phyloP scores from a whole-genome alignment of 2,329 filamentous ascomycete species.

The Zelopaecilomyces penicillatus region DNA sequence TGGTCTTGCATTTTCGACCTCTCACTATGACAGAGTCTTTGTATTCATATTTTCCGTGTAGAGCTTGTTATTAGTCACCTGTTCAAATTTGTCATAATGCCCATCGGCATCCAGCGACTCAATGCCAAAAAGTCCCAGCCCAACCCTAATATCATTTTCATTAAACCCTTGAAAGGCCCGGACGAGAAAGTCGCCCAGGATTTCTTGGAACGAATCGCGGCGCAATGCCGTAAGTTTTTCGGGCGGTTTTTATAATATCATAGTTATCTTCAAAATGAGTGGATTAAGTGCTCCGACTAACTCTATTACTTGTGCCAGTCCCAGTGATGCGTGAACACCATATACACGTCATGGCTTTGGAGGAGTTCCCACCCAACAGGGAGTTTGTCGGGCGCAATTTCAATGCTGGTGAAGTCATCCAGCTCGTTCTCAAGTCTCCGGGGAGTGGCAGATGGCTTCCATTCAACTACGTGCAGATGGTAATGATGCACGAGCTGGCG shows the following conservation, averaged over 20 bases:
- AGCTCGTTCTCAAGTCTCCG: slow-evolving; percentile 68
- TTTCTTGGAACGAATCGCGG: slow-evolving; percentile 69
- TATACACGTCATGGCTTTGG: slow-evolving; percentile 60
- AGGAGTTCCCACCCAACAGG: slow-evolving; percentile 72
- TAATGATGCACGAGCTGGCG: slow-evolving; percentile 89
- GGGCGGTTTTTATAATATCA: no score
- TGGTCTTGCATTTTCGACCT: no score
- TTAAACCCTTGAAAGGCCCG: slow-evolving; percentile 64
- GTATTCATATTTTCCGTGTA: no score
- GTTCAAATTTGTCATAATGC: slow-evolving; percentile 42
- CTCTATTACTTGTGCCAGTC: slow-evolving; percentile 26
- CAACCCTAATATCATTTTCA: slow-evolving; percentile 74
- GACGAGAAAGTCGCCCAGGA: slow-evolving; percentile 56
- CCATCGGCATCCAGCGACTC: slow-evolving; percentile 67
- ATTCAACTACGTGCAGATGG: slow-evolving; percentile 81
- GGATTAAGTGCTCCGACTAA: slow-evolving; percentile 1
- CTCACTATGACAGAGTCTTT: no score
- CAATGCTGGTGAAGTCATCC: slow-evolving; percentile 80
- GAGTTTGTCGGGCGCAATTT: slow-evolving; percentile 88
- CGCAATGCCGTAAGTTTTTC: slow-evolving; percentile 56
- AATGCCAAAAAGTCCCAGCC: slow-evolving; percentile 69
- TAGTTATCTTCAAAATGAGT: neutral
- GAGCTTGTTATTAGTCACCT: no score
- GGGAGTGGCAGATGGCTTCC: slow-evolving; percentile 64
- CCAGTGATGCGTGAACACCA: slow-evolving; percentile 63